A percentile compares a stretch with the other conserved stretches of the same genome.
Conservation (phyloP, 2,329 filamentous ascomycete species). For the Plenodomus tracheiphilus region DNA sequence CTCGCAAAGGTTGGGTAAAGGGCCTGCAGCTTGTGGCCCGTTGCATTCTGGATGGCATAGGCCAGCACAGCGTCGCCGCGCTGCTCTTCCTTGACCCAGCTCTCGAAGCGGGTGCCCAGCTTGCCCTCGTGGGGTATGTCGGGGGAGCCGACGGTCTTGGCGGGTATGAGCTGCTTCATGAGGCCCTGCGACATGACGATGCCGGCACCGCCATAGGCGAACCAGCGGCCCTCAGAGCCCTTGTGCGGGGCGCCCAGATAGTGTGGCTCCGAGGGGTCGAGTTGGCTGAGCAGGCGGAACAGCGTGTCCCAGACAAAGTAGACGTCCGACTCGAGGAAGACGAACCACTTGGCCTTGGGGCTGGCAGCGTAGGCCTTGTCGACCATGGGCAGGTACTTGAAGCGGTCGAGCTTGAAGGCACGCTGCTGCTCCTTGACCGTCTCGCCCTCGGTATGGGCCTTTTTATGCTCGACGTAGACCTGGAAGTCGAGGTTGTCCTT, state of each 20-base stretch:
- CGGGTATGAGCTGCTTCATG: constrained; percentile 53
- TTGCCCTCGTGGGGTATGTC: constrained; percentile 38
- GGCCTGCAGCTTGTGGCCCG: constrained; percentile 41
- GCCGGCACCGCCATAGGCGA: constrained; percentile 52
- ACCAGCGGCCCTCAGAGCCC: constrained; percentile 37
- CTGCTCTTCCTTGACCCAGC: constrained; percentile 49
- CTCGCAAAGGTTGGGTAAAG: constrained; percentile 45
- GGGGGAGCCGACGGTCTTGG: constrained; percentile 19
- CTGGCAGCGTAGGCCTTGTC: constrained; percentile 52
- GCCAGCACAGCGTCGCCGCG: constrained; percentile 47
- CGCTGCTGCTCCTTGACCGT: constrained; percentile 53
- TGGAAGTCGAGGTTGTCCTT: constrained; percentile 55
- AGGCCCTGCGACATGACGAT: constrained; percentile 55
- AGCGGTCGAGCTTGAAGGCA: constrained; percentile 61
- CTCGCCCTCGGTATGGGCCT: constrained; percentile 42
- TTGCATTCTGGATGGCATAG: constrained; percentile 43
- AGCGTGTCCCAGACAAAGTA: constrained; percentile 48
- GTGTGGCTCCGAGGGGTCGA: constrained; percentile 42
- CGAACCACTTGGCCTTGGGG: constrained; percentile 44
- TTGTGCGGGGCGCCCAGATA: constrained; percentile 47
- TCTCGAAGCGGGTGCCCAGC: constrained; percentile 37
- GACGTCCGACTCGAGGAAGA: constrained; percentile 46
- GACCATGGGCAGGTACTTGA: constrained; percentile 62
- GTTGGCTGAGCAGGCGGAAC: constrained; percentile 46
- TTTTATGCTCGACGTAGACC: constrained; percentile 53